phyloP scores from a whole-genome alignment of 176 grass and related monocot species.

The Puccinellia tenuiflora region DNA sequence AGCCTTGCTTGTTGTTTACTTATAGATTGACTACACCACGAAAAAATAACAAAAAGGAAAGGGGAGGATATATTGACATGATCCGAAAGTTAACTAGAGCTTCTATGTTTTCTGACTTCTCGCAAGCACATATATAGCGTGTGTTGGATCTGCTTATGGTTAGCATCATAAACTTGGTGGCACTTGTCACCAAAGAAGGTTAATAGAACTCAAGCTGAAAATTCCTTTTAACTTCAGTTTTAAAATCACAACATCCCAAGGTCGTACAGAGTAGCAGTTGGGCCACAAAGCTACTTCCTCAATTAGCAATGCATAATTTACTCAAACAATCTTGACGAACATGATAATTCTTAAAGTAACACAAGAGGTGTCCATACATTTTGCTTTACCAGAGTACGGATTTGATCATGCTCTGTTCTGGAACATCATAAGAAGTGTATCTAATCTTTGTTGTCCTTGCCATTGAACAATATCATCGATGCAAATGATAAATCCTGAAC shows the following conservation, averaged over 20 bases:
- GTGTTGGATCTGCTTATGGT: not conserved
- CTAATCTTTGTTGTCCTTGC: conserved; percentile 7
- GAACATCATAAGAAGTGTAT: conserved; percentile 12
- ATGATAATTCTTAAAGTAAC: not conserved
- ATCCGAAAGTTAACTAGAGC: not conserved
- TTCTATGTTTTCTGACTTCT: not conserved
- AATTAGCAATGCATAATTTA: not conserved
- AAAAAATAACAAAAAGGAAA: not conserved
- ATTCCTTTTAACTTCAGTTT: not conserved
- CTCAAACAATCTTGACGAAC: not conserved
- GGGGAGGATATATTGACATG: not conserved
- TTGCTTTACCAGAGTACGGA: not conserved
- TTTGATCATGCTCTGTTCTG: not conserved
- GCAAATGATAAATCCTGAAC: conserved; percentile 34
- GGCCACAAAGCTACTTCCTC: not conserved
- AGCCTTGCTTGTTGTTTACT: not conserved
- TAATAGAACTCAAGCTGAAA: not conserved
- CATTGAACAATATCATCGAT: conserved; percentile 5
- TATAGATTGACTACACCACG: not conserved
- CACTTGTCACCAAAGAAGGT: not conserved
- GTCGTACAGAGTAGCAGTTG: not conserved
- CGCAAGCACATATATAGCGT: not conserved
- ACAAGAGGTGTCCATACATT: conserved; percentile 16
- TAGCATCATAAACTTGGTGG: not conserved
- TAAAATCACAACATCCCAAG: not conserved